phyloP scores from a whole-genome alignment of 768 basidiomycete species.

The Piloderma croceum region DNA sequence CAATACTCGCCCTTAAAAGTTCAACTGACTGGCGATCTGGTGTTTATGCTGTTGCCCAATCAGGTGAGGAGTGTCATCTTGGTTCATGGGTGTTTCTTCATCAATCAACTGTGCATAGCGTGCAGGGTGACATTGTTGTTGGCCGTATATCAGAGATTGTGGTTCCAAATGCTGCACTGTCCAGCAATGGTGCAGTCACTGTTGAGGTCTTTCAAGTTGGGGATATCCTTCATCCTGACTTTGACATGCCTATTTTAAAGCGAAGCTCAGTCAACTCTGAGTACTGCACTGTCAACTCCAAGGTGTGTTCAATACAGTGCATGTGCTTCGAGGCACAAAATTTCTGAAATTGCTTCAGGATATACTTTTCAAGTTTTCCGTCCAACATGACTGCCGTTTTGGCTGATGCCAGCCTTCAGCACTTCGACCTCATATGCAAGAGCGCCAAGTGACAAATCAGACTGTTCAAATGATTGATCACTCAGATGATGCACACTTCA shows the following conservation, averaged over 20 bases:
- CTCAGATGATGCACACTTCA: constrained; percentile 5
- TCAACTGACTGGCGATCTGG: not conserved
- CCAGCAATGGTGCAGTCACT: not conserved
- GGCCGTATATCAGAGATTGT: no score
- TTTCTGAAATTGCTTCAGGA: not conserved
- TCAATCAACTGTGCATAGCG: no score
- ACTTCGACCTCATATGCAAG: not conserved
- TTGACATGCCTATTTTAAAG: constrained; percentile 1
- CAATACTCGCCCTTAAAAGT: no score
- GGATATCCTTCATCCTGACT: constrained; percentile 5
- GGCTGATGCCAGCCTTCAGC: constrained; percentile 1
- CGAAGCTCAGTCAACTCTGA: not conserved
- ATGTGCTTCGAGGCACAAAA: not conserved
- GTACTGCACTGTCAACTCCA: not conserved
- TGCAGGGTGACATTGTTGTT: no score
- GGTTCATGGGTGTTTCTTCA: not conserved
- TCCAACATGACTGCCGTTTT: constrained; percentile 13
- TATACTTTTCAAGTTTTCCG: constrained; percentile 7
- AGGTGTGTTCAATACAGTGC: not conserved
- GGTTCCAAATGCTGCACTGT: no score
- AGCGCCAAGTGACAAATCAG: constrained; percentile 1
- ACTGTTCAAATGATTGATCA: constrained; percentile 1
- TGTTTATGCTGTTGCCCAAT: not conserved
- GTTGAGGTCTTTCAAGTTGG: constrained; percentile 1
- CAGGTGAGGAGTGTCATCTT: not conserved